These are phyloP conservation scores for Abrus pulchellus DNA, from an alignment of 306 rosid genomes.

Conservation along the genomic window DNA sequence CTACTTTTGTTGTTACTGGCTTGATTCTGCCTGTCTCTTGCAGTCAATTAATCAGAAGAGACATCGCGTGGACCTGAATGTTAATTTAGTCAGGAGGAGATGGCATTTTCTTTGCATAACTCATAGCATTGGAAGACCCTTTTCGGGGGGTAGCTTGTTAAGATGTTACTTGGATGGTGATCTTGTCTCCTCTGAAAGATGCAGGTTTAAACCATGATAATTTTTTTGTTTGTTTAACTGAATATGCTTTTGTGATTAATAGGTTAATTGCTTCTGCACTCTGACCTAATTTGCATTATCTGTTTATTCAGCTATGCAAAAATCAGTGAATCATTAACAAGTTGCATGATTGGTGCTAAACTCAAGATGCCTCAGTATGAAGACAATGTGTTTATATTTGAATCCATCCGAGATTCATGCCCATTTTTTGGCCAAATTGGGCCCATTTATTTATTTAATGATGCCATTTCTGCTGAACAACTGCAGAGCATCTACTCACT, in stretches of 20 bases:
- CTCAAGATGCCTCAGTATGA: constrained; percentile 67
- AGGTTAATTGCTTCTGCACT: background rate
- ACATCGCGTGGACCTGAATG: constrained; percentile 74
- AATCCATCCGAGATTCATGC: constrained; percentile 73
- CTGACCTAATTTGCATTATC: constrained; percentile 45
- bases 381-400: constrained; percentile 59
- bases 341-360: constrained; percentile 87
- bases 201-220: constrained; percentile 72
- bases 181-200: constrained; percentile 94
- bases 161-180: constrained; percentile 89
- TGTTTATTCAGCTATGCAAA: constrained; percentile 84
- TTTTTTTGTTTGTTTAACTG: constrained; percentile 20
- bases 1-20: constrained; percentile 35
- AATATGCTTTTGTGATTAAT: constrained; percentile 19
- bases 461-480: constrained; percentile 90
- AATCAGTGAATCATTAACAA: constrained; percentile 78
- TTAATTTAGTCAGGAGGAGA: constrained; percentile 74
- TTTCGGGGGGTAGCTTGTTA: constrained; percentile 95
- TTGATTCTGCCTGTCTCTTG: constrained; percentile 47
- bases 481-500: constrained; percentile 85
- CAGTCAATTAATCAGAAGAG: constrained; percentile 89
- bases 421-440: constrained; percentile 96
- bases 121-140: constrained; percentile 97
- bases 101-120: constrained; percentile 97
- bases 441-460: constrained; percentile 86